Percentiles rank a stretch among this genome's conserved stretches.
Conservation (phyloP, 345 rosid genomes). For the Salix viminalis region DNA sequence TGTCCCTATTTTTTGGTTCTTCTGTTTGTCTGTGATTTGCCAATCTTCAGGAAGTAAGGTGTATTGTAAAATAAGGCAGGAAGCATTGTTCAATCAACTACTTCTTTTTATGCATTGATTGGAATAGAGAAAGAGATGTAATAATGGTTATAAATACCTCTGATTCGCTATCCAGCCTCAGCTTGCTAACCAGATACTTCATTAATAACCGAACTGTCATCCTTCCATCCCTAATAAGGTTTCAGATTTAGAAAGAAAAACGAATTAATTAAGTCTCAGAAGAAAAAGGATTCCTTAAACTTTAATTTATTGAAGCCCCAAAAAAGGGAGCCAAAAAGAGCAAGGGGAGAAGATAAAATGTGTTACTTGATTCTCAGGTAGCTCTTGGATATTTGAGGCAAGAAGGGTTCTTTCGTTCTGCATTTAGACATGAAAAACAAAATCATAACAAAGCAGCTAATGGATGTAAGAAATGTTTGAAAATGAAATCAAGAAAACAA, state of each 20-base stretch:
- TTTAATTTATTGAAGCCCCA: not conserved
- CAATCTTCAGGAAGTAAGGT: constrained; percentile 5
- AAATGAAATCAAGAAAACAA: not conserved
- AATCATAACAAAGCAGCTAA: not conserved
- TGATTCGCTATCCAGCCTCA: constrained; percentile 77
- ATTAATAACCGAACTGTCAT: constrained; percentile 84
- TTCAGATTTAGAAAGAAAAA: not conserved
- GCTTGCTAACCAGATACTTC: constrained; percentile 91
- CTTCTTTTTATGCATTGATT: not conserved
- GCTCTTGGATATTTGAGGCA: constrained; percentile 95
- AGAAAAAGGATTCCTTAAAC: not conserved
- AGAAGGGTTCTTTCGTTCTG: constrained; percentile 78
- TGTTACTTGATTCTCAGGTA: constrained; percentile 95
- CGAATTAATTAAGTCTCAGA: not conserved
- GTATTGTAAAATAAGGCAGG: constrained; percentile 14
- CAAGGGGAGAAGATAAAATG: not conserved
- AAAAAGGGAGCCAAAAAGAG: not conserved
- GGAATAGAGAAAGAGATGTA: not conserved
- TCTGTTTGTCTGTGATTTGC: constrained; percentile 8
- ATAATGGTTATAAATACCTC: constrained; percentile 58
- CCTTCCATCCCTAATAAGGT: constrained; percentile 72
- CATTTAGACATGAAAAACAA: constrained; percentile 20
- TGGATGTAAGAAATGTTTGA: not conserved
- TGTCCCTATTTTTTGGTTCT: constrained; percentile 19
- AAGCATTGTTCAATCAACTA: not conserved